A percentile compares a stretch with the other conserved stretches of the same genome.
Evolutionary conservation across 192 early-diverging fungal genomes (phyloP).

Genomic region (Phycomyces nitens): DNA sequence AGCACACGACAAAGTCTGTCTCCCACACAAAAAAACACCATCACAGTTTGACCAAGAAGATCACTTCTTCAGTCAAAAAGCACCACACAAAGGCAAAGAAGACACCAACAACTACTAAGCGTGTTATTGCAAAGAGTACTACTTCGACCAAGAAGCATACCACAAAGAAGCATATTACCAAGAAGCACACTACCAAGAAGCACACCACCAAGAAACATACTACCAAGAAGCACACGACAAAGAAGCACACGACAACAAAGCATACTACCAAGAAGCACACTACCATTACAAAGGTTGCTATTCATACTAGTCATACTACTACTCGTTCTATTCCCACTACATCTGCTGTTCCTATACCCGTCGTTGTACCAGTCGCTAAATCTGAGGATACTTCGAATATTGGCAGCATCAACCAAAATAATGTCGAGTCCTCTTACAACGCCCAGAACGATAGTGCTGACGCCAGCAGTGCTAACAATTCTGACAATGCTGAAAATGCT

Average conservation of each 20-base stretch:
- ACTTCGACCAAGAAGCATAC: slow-evolving; percentile 1
- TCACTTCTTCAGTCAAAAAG: no score
- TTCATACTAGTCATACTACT: background rate
- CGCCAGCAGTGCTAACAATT: background rate
- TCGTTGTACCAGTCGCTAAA: background rate
- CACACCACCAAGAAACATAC: slow-evolving; percentile 6
- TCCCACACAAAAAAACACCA: no score
- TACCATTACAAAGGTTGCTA: background rate
- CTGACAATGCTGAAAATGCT: background rate
- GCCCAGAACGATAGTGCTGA: no score
- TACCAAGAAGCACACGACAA: background rate
- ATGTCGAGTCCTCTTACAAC: background rate
- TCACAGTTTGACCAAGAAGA: no score
- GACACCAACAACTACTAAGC: no score
- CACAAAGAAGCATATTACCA: slow-evolving; percentile 2
- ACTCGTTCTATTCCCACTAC: background rate
- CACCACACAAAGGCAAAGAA: no score
- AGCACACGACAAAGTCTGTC: no score
- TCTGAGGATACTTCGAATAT: background rate
- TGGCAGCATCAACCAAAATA: background rate
- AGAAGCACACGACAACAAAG: slow-evolving; percentile 3
- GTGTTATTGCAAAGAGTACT: background rate
- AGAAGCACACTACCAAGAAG: background rate
- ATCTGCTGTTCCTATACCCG: background rate
- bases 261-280: slow-evolving; percentile 4